Evolutionary conservation across 2,329 filamentous ascomycete genomes (phyloP).

Genomic region (Dactylellina cionopaga): DNA sequence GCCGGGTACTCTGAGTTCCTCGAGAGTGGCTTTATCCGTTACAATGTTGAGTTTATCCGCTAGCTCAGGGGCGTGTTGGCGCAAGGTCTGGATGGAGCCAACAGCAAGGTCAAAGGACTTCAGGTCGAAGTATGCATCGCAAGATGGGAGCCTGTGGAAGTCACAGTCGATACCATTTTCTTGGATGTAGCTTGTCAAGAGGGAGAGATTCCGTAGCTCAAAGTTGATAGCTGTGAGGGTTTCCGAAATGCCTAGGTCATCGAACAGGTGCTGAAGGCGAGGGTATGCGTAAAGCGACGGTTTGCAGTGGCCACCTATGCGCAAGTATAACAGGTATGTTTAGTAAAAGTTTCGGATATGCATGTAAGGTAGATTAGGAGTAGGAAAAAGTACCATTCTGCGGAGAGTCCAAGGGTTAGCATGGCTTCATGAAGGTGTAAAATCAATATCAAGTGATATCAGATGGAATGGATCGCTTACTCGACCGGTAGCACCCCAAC

Average conservation of each 20-base stretch:
- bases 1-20: slow-evolving; percentile 66
- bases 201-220: slow-evolving; percentile 74
- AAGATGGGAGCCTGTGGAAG: slow-evolving; percentile 72
- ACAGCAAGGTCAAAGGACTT: slow-evolving; percentile 67
- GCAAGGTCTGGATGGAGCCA: slow-evolving; percentile 66
- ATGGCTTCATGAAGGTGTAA: not conserved
- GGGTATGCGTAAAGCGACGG: slow-evolving; percentile 73
- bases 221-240: slow-evolving; percentile 63
- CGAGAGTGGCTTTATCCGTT: slow-evolving; percentile 58
- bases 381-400: slow-evolving; percentile 30
- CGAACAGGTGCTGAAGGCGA: slow-evolving; percentile 66
- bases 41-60: slow-evolving; percentile 62
- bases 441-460: not conserved
- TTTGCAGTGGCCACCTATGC: slow-evolving; percentile 79
- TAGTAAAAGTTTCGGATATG: slow-evolving; percentile 7
- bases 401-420: not conserved
- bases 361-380: not conserved
- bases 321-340: slow-evolving; percentile 59
- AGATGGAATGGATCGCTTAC: slow-evolving; percentile 58
- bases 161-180: slow-evolving; percentile 73
- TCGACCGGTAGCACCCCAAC: slow-evolving; percentile 81
- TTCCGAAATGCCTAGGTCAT: slow-evolving; percentile 53
- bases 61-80: slow-evolving; percentile 68
- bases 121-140: slow-evolving; percentile 71
- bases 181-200: slow-evolving; percentile 69